Conservation (phyloP, 208 protist genomes). For the Acanthamoeba lenticulata region DNA sequence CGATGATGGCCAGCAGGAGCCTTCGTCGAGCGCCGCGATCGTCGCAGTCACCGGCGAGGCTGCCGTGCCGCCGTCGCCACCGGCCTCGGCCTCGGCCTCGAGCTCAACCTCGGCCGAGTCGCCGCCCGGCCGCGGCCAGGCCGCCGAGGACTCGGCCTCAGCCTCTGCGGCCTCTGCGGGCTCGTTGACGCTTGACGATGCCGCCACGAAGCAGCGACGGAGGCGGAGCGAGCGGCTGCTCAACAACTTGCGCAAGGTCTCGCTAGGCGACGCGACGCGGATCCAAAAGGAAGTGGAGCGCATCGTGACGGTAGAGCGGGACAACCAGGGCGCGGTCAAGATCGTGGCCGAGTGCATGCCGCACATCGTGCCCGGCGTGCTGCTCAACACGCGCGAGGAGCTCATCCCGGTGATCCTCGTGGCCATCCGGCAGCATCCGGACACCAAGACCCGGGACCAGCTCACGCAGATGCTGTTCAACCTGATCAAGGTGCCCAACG, state of each 20-base stretch:
- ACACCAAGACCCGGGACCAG: conserved; percentile 71
- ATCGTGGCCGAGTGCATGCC: conserved; percentile 81
- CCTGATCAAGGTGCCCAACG: conserved; percentile 83
- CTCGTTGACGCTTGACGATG: no score
- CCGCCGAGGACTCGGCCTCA: no score
- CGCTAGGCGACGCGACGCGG: background rate
- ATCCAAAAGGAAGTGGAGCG: conserved; percentile 59
- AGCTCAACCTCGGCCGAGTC: no score
- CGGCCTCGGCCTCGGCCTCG: no score
- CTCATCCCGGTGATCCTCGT: conserved; percentile 82
- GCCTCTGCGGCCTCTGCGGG: no score
- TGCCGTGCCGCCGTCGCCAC: no score
- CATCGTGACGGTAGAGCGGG: conserved; percentile 59
- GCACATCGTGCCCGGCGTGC: conserved; percentile 81
- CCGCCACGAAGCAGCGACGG: background rate
- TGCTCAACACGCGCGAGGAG: conserved; percentile 85
- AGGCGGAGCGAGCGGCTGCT: background rate
- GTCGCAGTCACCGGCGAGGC: no score
- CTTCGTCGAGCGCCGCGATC: no score
- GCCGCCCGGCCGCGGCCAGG: no score
- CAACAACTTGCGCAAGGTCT: background rate
- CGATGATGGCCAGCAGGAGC: no score
- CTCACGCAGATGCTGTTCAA: conserved; percentile 83
- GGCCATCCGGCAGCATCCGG: conserved; percentile 78
- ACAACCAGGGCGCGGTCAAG: conserved; percentile 74